Base-by-base conservation (phyloP, 2,329 filamentous ascomycete species). In the Pseudogymnoascus sp. region DNA sequence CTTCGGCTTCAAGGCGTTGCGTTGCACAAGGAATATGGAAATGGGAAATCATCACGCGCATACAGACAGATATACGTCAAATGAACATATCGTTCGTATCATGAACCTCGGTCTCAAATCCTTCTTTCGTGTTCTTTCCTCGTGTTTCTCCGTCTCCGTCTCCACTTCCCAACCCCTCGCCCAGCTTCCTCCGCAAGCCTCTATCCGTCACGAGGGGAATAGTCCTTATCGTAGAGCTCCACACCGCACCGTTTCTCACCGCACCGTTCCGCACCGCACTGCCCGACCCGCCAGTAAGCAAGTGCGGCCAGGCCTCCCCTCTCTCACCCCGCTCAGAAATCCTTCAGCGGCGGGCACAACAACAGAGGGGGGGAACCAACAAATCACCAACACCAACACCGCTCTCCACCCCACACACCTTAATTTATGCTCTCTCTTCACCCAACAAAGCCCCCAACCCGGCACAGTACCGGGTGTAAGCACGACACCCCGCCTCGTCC, bases 1-100 rank as follows among this genome's bases (percentile, higher is more conserved):
- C 29, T 55, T 15, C 48, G 9, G 48, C 48, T 55, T 55, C 48
- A 55, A 55, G 48, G 48, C 48, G 48, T 55, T 33, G 29, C 29
- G 18, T 13, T 29, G 29, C 10, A 29, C 48, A 33, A 33, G 48
- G 29, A 37, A 37, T 21, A 37, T 37, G 35, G 9, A 33, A 33
- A 33, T 33, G 31, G 35, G 12, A 27, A 52, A 52, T 52, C 27
- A 55, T 55, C 27, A 55, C 15, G n/a, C 15, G 27, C n/a, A 55
- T 21, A 33, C 48, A 55, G 29, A 55, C 13, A 55, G 21, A 55
- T 1, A 31, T 21, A 21, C 21, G 21, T 33, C 29, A 55, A 48
- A 55, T 52, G n/a, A 15, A 55, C 27, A 33, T 33, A 45, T 21
- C 15, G 29, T 31, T 31, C 29, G 15, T 13, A 33, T 33, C 27